Evolutionary conservation across 2,329 filamentous ascomycete genomes (phyloP), one percentile per base, ranked within the genome.

Genomic region (Aspergillus niger): DNA sequence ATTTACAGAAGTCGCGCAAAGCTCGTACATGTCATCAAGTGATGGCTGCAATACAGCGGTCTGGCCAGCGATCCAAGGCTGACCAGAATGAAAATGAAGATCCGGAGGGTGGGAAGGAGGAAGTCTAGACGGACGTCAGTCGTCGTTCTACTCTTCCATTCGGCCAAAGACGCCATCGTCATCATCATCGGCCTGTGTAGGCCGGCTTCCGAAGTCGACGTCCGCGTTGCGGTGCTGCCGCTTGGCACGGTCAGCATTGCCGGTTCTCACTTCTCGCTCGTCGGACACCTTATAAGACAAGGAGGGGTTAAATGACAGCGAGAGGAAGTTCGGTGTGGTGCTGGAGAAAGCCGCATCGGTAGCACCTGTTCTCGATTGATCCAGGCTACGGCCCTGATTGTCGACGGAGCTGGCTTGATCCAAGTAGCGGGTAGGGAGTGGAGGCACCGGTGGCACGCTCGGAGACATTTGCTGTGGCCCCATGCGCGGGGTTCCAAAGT

Each of bases 141-240:
- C 30, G 38, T 79, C 32, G 11, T 15, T 15, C 76, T 83, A 95
- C 77, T 96, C 92, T 79, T 99, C 95, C 94, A 98, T 98, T 68
- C 87, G 87, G 59, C 93, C 93, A 81, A 99, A 99, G 70, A 98
- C 90, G 72, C 93, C 93, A 67, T 97, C 93, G 67, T 98, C 94
- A 64, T 96, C 92, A 69, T 97, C 93, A 69, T 96, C 91, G 75
- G 88, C 89, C 63, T 89, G 85, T 54, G 85, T 85, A 15, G 71
- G 63, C 43, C 72, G 71, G 63, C 66, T 72, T 39, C 71, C 66
- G 62, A 74, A 75, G 64, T 75, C 72, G 49, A 75, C 72, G 49
- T 75, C 72, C 22, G 72, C 72, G 48, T 75, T 75, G 61, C 70
- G 72, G 48, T 65, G 69, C 58, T 77, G 72, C 55, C 75, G 70